A percentile compares a stretch with the other conserved stretches of the same genome.
These are phyloP conservation scores for Endogone sp. DNA, from an alignment of 192 early-diverging fungal genomes.

Conservation along the genomic window DNA sequence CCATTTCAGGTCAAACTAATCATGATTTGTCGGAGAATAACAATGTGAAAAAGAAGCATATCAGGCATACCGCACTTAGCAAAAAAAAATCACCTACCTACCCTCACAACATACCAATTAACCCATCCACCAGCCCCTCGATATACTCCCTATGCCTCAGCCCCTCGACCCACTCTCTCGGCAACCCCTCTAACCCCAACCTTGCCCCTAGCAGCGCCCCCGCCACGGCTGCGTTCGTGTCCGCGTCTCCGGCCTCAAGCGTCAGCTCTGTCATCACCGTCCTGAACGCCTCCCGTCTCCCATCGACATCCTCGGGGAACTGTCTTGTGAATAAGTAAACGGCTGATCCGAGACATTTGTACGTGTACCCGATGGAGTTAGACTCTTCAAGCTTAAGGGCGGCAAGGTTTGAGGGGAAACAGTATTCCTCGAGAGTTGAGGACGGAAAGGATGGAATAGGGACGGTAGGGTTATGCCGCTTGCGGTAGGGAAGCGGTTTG, in stretches of 20 bases:
- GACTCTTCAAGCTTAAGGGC: slow-evolving; percentile 5
- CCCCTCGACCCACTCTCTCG: slow-evolving; percentile 34
- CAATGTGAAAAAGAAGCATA: no score
- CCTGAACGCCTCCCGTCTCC: slow-evolving; percentile 23
- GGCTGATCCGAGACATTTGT: slow-evolving; percentile 23
- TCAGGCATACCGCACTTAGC: no score
- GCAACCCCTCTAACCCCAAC: slow-evolving; percentile 23
- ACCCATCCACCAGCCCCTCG: slow-evolving; percentile 28
- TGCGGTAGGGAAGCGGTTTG: slow-evolving; percentile 22
- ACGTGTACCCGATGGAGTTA: not conserved
- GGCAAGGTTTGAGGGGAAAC: slow-evolving; percentile 7
- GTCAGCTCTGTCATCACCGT: slow-evolving; percentile 27
- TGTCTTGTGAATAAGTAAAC: slow-evolving; percentile 25
- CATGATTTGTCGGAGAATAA: no score
- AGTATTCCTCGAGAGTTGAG: slow-evolving; percentile 17
- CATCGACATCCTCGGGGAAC: slow-evolving; percentile 5
- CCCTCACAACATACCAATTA: slow-evolving; percentile 24
- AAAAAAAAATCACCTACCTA: no score
- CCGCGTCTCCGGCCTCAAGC: slow-evolving; percentile 30
- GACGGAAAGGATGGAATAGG: slow-evolving; percentile 18
- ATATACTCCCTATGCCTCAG: slow-evolving; percentile 34
- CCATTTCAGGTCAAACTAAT: no score
- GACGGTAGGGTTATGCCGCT: slow-evolving; percentile 18
- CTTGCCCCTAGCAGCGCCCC: slow-evolving; percentile 28
- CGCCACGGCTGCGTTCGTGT: slow-evolving; percentile 28